Base-by-base conservation (phyloP, 371 early-diverging fungal genomes). In the Mucor velutinosus region DNA sequence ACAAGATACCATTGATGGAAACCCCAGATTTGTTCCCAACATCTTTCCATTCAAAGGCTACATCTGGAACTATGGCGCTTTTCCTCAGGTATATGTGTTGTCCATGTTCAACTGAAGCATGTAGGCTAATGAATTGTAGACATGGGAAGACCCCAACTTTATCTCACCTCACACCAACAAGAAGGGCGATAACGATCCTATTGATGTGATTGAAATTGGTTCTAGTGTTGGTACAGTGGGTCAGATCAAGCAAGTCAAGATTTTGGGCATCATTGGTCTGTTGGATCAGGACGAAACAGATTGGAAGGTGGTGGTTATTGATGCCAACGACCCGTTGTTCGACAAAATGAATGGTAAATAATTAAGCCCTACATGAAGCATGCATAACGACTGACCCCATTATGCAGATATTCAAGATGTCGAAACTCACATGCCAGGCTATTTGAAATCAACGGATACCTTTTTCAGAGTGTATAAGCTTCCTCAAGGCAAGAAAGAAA, bases 11-110 rank as follows among this genome's bases (percentile, higher is more conserved):
- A 94, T 95, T 87, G 95, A 99, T 81, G 95, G 93, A 70, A 93
- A 93, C 78, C 89, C 94, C 53, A 87, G 99, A 67, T 98, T 89
- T 83, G 94, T 97, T 57, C 86, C 90, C 71, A 98, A 98, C 86
- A 86, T 93, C 69, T 98, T 95, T 87, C 99, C 98, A 15, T 92
- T 91, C 86, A 94, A 95, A 78, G 99, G 99, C 49, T 99, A 97
- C 83, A 91, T 94, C 70, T 98, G 97, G 97, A 99, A 99, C 90
- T 98, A 98, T 72, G 98, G 98, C 65, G 97, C 97, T 39, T 82
- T 97, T 69, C 98, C 97, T 47, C 90, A 86, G 56, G 79, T 78
- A 75, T 32, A 14, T 15, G 33, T 1, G 4, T 17, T 4, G 21
- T 27, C 7, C 32, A n/a, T 56, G 11, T 7, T 10, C 19, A 47